These are phyloP conservation scores for Teratosphaeria nubilosa DNA, from an alignment of 2,329 filamentous ascomycete species.

Conservation along the genomic window DNA sequence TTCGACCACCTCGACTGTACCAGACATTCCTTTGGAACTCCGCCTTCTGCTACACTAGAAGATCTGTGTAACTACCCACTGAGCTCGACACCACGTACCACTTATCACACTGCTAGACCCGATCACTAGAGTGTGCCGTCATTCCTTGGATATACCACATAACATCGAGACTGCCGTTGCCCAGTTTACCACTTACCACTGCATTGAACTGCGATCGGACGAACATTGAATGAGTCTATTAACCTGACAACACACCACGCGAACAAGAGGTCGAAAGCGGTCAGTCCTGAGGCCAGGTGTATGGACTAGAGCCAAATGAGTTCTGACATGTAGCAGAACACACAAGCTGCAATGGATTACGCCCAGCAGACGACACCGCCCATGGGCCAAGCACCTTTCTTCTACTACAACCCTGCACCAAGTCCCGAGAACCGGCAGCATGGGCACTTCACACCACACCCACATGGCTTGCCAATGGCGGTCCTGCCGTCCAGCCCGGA, in stretches of 20 bases:
- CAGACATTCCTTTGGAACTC: conserved; percentile 13
- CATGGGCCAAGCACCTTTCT: conserved; percentile 65
- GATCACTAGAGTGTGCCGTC: conserved; percentile 8
- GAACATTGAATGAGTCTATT: not conserved
- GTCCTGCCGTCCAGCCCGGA: conserved; percentile 37
- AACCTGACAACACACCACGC: not conserved
- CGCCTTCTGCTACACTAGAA: conserved; percentile 8
- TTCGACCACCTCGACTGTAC: conserved; percentile 8
- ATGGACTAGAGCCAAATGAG: not conserved
- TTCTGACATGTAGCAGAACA: not conserved
- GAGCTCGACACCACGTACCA: not conserved
- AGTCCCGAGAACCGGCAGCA: conserved; percentile 63
- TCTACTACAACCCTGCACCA: conserved; percentile 75
- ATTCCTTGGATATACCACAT: conserved; percentile 7
- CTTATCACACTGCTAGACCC: not conserved
- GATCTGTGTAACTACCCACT: conserved; percentile 12
- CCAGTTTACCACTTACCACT: not conserved
- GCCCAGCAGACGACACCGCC: conserved; percentile 37
- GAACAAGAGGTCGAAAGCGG: not conserved
- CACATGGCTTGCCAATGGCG: conserved; percentile 36
- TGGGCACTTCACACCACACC: conserved; percentile 57
- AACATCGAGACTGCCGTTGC: not conserved
- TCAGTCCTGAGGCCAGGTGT: not conserved
- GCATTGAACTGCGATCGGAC: not conserved
- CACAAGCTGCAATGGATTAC: conserved; percentile 23